Conservation (phyloP, 2,329 filamentous ascomycete genomes). For the Hypomyces perniciosus region DNA sequence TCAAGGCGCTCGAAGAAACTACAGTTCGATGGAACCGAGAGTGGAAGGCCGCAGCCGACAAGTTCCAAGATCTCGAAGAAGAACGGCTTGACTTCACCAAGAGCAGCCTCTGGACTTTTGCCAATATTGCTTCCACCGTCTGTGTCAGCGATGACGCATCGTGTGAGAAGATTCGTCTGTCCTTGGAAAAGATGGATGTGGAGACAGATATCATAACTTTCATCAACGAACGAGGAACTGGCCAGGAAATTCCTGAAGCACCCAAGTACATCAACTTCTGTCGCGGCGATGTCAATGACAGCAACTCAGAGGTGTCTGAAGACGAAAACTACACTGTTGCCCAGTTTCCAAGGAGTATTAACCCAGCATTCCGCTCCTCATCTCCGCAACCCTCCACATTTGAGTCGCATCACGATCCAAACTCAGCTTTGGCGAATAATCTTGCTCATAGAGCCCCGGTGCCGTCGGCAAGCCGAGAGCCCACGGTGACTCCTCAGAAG, state of each 20-base stretch:
- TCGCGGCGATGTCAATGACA: slow-evolving; percentile 77
- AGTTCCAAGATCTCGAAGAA: slow-evolving; percentile 98
- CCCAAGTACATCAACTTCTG: slow-evolving; percentile 99
- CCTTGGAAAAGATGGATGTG: slow-evolving; percentile 91
- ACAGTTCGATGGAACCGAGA: slow-evolving; percentile 95
- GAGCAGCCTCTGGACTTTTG: slow-evolving; percentile 95
- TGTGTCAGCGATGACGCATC: slow-evolving; percentile 96
- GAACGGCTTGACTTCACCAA: slow-evolving; percentile 96
- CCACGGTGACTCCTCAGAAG: slow-evolving; percentile 48
- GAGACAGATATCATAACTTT: slow-evolving; percentile 89
- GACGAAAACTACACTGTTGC: slow-evolving; percentile 91
- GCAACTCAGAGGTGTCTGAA: slow-evolving; percentile 74
- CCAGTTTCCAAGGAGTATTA: slow-evolving; percentile 91
- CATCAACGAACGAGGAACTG: slow-evolving; percentile 83
- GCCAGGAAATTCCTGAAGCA: slow-evolving; percentile 94
- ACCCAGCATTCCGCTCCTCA: slow-evolving; percentile 90
- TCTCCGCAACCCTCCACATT: slow-evolving; percentile 92
- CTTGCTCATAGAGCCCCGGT: slow-evolving; percentile 53
- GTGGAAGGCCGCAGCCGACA: slow-evolving; percentile 97
- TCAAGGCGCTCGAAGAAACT: slow-evolving; percentile 91
- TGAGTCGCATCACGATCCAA: slow-evolving; percentile 85
- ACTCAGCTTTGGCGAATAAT: slow-evolving; percentile 65
- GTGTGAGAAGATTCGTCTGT: slow-evolving; percentile 91
- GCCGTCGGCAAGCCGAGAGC: slow-evolving; percentile 43
- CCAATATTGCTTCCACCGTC: slow-evolving; percentile 93